Base-by-base conservation (phyloP, 2,329 filamentous ascomycete genomes). In the Stemphylium vesicarium region DNA sequence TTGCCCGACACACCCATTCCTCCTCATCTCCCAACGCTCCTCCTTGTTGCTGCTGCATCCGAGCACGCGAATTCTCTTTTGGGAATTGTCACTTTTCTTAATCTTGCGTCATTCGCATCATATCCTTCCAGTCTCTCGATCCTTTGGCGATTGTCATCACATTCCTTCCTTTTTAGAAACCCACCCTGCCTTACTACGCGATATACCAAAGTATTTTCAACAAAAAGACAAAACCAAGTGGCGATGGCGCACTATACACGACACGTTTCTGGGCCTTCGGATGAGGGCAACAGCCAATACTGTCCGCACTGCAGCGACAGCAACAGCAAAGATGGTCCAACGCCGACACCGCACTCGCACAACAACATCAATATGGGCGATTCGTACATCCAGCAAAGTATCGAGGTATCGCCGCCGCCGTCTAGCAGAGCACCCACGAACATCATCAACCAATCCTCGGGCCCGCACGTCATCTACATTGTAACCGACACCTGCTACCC, bases 401-500 rank as follows among this genome's bases (percentile, higher is more conserved):
- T 48, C 15, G 47, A 47, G 43, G 36, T 32, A 7, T 40, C 51
- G 12, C 47, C 47, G 13, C 51, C 51, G 8, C 51, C 50, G 2
- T 53, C 33, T 32, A 37, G 41, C 12, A 48, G 37, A 41, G 38
- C 40, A 9, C 38, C 32, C 26, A 51, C 40, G 11, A 38, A 37
- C 20, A 29, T 45, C 36, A 39, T 26, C 10, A 39, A 31, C 41
- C 18, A 31, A 9, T 26, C 24, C 8, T 46, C 20, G 13, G 57
- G 48, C 32, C 52, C 48, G 26, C 50, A 46, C 40, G 46, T 37
- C 32, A 47, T 68, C 16, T 68, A 65, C 53, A 64, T 68, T 42
- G 65, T 68, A 12, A 60, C 53, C 44, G 65, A 68, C 36, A 62
- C 60, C 2, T 60, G 53, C 44, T 68, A 65, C 38, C 53, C 64